Evolutionary conservation across 2,329 filamentous ascomycete species (phyloP).

Genomic region (Xylaria sp.): DNA sequence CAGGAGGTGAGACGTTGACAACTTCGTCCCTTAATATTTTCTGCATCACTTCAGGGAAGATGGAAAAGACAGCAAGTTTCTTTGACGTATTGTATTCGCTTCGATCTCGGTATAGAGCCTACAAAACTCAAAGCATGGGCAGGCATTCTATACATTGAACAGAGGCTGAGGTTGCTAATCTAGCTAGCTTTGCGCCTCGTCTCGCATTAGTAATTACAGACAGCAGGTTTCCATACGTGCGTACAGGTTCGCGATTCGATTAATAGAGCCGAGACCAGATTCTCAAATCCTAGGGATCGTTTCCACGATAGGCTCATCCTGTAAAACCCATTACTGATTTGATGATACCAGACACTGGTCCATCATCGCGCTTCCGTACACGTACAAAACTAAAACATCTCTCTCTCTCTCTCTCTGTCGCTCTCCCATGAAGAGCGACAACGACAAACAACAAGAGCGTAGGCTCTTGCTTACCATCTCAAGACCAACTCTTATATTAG

Average conservation of each 20-base stretch:
- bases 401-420: no score
- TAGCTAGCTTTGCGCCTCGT: not conserved
- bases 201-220: not conserved
- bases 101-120: not conserved
- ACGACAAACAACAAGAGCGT: not conserved
- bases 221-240: not conserved
- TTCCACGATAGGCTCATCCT: not conserved
- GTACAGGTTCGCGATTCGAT: not conserved
- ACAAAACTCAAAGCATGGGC: not conserved
- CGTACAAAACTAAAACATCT: not conserved
- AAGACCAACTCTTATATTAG: not conserved
- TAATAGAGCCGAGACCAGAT: not conserved
- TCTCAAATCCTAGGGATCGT: not conserved
- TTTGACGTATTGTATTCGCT: not conserved
- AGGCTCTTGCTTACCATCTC: not conserved
- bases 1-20: not conserved
- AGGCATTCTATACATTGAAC: not conserved
- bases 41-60: not conserved
- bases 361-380: not conserved
- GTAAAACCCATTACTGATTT: not conserved
- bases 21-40: conserved; percentile 4
- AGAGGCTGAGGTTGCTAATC: not conserved
- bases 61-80: not conserved
- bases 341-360: no score
- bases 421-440: not conserved